Percentiles rank a stretch among this genome's conserved stretches.
phyloP scores from a whole-genome alignment of 768 basidiomycete species.

The Russula earlei region DNA sequence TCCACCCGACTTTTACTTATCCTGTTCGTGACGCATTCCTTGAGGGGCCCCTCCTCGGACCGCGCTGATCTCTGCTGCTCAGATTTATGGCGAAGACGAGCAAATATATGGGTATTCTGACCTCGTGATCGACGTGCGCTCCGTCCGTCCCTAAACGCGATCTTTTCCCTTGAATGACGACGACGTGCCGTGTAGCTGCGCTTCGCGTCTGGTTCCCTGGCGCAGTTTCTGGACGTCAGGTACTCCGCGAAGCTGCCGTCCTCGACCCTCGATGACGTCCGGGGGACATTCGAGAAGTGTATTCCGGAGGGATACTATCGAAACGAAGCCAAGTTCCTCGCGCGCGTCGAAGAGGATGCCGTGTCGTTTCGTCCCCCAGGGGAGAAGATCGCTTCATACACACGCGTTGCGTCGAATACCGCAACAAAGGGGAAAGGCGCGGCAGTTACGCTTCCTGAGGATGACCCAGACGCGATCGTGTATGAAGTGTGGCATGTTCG shows the following conservation, averaged over 20 bases:
- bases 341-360: conserved; percentile 72
- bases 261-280: conserved; percentile 79
- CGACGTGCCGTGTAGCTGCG: conserved; percentile 44
- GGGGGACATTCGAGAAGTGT: conserved; percentile 62
- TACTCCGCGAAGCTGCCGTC: conserved; percentile 58
- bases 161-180: background rate
- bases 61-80: background rate
- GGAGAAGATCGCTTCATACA: conserved; percentile 66
- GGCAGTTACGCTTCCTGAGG: conserved; percentile 35
- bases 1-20: conserved; percentile 89
- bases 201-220: conserved; percentile 82
- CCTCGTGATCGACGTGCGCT: conserved; percentile 65
- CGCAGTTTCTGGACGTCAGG: conserved; percentile 60
- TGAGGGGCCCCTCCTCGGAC: background rate
- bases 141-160: conserved; percentile 22
- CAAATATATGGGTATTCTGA: conserved; percentile 91
- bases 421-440: conserved; percentile 49
- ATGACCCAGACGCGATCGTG: conserved; percentile 52
- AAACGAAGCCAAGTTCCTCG: conserved; percentile 54
- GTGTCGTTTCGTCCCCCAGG: conserved; percentile 68
- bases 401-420: conserved; percentile 38
- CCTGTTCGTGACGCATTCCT: too few relatives aligned
- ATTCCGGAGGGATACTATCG: conserved; percentile 77
- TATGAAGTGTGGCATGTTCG: conserved; percentile 90
- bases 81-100: conserved; percentile 96